These are phyloP conservation scores for Bathelium albidoporum DNA, from an alignment of 495 filamentous ascomycete genomes.

Conservation along the genomic window DNA sequence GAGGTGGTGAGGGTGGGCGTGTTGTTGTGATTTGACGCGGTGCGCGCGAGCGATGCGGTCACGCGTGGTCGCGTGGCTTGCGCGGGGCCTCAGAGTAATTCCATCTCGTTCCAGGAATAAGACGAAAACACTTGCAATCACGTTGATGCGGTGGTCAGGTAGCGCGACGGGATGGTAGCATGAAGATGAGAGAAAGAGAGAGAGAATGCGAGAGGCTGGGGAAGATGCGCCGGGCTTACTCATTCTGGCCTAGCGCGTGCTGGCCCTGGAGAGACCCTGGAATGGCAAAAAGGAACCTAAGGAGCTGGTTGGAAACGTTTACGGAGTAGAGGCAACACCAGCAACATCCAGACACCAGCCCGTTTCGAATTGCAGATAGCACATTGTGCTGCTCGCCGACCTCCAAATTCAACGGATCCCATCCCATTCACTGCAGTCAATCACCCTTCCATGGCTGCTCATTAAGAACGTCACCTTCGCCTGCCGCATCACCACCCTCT, in stretches of 20 bases:
- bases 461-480: neutral
- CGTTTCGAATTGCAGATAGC: neutral
- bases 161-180: neutral
- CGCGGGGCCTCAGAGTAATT: neutral
- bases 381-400: neutral
- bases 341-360: too few relatives aligned
- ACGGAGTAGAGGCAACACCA: too few relatives aligned
- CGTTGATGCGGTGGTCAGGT: neutral
- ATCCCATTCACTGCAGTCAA: neutral
- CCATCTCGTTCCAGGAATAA: neutral
- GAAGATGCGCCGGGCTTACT: neutral
- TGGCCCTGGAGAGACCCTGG: neutral
- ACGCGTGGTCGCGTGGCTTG: neutral
- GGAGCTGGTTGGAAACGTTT: neutral
- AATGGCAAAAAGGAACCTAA: neutral
- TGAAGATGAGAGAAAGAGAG: neutral
- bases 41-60: neutral
- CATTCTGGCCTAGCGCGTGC: neutral
- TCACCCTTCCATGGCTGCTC: neutral
- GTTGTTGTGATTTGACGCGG: constrained; percentile 7
- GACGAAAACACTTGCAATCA: neutral
- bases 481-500: neutral
- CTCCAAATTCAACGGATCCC: neutral
- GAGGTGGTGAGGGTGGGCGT: neutral
- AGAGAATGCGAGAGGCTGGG: neutral